These are phyloP conservation scores for Tylopilus vinaceipallidus DNA, from an alignment of 768 basidiomycete species.

Conservation along the genomic window DNA sequence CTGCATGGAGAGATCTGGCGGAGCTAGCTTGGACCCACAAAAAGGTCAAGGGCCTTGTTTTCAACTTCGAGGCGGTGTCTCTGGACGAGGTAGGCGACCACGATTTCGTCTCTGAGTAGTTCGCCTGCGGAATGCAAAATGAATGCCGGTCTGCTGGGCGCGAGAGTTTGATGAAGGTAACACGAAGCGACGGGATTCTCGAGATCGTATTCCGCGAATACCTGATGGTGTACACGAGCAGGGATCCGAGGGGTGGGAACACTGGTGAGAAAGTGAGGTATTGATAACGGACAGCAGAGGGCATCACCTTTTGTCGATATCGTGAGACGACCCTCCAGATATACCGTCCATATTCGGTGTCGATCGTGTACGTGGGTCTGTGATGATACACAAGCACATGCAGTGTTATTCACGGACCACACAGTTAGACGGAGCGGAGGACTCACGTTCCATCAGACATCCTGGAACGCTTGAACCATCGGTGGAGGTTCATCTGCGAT, in stretches of 20 bases:
- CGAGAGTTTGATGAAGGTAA: conserved; percentile 10
- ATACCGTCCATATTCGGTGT: conserved; percentile 24
- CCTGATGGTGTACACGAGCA: conserved; percentile 8
- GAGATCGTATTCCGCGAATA: conserved; percentile 25
- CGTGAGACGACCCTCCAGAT: conserved; percentile 27
- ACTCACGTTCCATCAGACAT: conserved; percentile 25
- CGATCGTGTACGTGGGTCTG: conserved; percentile 21
- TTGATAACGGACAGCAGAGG: not conserved
- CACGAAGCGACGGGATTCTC: conserved; percentile 24
- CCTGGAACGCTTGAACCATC: conserved; percentile 30
- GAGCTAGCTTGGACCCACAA: conserved; percentile 20
- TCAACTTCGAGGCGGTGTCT: conserved; percentile 25
- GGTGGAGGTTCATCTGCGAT: conserved; percentile 17
- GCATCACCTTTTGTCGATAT: conserved; percentile 21
- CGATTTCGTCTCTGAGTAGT: conserved; percentile 30
- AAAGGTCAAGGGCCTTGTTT: conserved; percentile 23
- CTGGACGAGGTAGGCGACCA: conserved; percentile 29
- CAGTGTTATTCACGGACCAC: not conserved
- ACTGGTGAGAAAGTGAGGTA: not conserved
- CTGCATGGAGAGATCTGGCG: too few species aligned
- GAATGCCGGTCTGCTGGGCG: conserved; percentile 17
- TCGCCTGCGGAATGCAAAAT: conserved; percentile 23
- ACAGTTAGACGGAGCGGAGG: not conserved
- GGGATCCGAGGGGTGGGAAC: not conserved
- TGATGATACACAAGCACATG: not conserved